phyloP scores from a whole-genome alignment of 768 basidiomycete species.

The Auriscalpium vulgare region DNA sequence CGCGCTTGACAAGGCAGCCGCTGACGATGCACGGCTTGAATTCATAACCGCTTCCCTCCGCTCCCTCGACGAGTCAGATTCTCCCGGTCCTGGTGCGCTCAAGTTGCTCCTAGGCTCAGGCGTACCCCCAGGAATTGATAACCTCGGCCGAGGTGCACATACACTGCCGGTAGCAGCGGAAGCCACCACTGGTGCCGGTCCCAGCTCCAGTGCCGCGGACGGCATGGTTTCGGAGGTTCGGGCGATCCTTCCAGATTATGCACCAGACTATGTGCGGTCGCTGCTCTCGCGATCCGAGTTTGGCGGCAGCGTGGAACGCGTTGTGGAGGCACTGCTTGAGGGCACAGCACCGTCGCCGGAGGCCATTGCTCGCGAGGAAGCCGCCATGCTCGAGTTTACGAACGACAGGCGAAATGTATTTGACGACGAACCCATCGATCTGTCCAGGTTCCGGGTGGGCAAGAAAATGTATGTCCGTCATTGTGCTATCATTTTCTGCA shows the following conservation, averaged over 20 bases:
- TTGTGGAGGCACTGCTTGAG: slow-evolving; percentile 69
- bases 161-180: not conserved
- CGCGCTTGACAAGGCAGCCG: slow-evolving; percentile 39
- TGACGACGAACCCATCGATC: slow-evolving; percentile 64
- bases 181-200: slow-evolving; percentile 5
- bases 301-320: slow-evolving; percentile 46
- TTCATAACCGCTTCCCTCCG: slow-evolving; percentile 45
- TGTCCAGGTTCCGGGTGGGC: slow-evolving; percentile 48
- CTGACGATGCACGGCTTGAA: slow-evolving; percentile 50
- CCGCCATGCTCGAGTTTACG: slow-evolving; percentile 21
- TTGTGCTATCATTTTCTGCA: slow-evolving; percentile 21
- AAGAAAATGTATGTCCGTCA: slow-evolving; percentile 48
- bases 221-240: slow-evolving; percentile 56
- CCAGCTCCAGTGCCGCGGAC: slow-evolving; percentile 17
- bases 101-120: slow-evolving; percentile 59
- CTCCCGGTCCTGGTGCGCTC: slow-evolving; percentile 46
- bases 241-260: slow-evolving; percentile 64
- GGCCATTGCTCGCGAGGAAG: slow-evolving; percentile 17
- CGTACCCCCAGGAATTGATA: slow-evolving; percentile 31
- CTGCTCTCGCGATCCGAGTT: slow-evolving; percentile 42
- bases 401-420: slow-evolving; percentile 64
- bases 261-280: slow-evolving; percentile 47
- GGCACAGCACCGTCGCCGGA: slow-evolving; percentile 48
- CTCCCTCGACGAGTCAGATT: slow-evolving; percentile 25
- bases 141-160: slow-evolving; percentile 25